Evolutionary conservation across 352 stramenopile species (phyloP).

Genomic region (Phytophthora hibernalis): DNA sequence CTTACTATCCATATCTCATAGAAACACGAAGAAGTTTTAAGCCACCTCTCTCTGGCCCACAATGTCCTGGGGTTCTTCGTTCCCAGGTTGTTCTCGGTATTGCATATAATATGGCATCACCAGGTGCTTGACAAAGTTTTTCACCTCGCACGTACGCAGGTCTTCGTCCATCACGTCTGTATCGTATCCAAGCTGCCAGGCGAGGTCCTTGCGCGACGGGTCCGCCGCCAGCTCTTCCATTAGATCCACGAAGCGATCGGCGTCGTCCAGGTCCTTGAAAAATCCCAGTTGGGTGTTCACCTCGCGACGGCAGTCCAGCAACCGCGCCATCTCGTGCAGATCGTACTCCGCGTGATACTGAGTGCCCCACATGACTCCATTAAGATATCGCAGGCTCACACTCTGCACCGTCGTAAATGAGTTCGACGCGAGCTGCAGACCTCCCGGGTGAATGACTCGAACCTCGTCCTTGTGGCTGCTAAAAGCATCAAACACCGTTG

Average conservation of each 20-base stretch:
- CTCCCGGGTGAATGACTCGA: slow-evolving; percentile 59
- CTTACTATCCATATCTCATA: neutral
- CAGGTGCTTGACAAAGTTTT: slow-evolving; percentile 79
- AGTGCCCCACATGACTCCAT: slow-evolving; percentile 79
- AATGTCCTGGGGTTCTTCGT: slow-evolving; percentile 20
- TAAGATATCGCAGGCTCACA: slow-evolving; percentile 57
- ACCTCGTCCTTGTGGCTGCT: slow-evolving; percentile 85
- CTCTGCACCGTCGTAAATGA: slow-evolving; percentile 68
- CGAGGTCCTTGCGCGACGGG: slow-evolving; percentile 60
- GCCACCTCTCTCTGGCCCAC: slow-evolving; percentile 35
- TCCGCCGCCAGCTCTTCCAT: slow-evolving; percentile 67
- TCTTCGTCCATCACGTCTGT: slow-evolving; percentile 73
- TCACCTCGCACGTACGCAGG: slow-evolving; percentile 69
- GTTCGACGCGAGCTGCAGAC: slow-evolving; percentile 63
- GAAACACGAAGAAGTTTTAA: slow-evolving; percentile 8
- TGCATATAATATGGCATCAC: slow-evolving; percentile 66
- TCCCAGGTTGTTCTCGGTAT: slow-evolving; percentile 9
- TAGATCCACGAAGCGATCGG: slow-evolving; percentile 57
- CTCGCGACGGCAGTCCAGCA: slow-evolving; percentile 72
- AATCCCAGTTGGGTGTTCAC: slow-evolving; percentile 70
- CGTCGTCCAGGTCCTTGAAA: slow-evolving; percentile 57
- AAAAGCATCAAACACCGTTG: slow-evolving; percentile 73
- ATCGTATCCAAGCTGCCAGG: slow-evolving; percentile 72
- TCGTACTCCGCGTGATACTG: slow-evolving; percentile 87
- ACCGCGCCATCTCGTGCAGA: slow-evolving; percentile 75